Evolutionary conservation across 495 filamentous ascomycete species (phyloP).

Genomic region (Physcia stellaris): DNA sequence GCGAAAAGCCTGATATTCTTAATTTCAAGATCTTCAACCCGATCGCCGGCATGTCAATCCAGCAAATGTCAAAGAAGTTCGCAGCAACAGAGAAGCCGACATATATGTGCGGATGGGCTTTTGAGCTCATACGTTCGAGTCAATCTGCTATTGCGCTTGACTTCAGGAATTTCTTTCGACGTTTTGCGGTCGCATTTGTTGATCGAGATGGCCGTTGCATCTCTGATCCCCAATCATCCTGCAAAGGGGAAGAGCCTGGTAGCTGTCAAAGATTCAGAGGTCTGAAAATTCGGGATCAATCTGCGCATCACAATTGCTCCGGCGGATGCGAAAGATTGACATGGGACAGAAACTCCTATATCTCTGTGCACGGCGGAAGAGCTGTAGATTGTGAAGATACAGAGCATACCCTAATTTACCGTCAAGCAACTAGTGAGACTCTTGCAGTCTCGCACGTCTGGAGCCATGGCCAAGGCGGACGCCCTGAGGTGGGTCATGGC

Average conservation of each 20-base stretch:
- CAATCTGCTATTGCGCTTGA: slow-evolving; percentile 3
- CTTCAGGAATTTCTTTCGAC: slow-evolving; percentile 2
- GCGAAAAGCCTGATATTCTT: background rate
- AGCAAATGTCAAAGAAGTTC: slow-evolving; percentile 2
- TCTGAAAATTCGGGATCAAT: slow-evolving; percentile 8
- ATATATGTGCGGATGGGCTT: slow-evolving; percentile 14
- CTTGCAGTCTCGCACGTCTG: slow-evolving; percentile 20
- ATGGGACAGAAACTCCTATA: slow-evolving; percentile 11
- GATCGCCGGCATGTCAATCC: background rate
- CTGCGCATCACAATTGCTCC: slow-evolving; percentile 6
- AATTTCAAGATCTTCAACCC: background rate
- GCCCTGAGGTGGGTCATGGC: slow-evolving; percentile 12
- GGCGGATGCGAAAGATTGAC: slow-evolving; percentile 4
- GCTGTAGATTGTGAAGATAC: background rate
- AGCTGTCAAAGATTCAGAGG: slow-evolving; percentile 12
- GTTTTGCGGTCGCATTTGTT: slow-evolving; percentile 4
- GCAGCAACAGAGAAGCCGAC: background rate
- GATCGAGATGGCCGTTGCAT: slow-evolving; percentile 7
- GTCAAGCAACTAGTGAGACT: slow-evolving; percentile 5
- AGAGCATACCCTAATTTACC: slow-evolving; percentile 3
- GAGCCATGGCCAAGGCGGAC: slow-evolving; percentile 19
- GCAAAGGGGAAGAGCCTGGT: slow-evolving; percentile 5
- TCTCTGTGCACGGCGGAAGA: slow-evolving; percentile 2
- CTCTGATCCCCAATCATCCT: background rate
- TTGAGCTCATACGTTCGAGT: slow-evolving; percentile 9